These are phyloP conservation scores for Populus hybrid DNA, from an alignment of 441 rosid species.

Conservation along the genomic window DNA sequence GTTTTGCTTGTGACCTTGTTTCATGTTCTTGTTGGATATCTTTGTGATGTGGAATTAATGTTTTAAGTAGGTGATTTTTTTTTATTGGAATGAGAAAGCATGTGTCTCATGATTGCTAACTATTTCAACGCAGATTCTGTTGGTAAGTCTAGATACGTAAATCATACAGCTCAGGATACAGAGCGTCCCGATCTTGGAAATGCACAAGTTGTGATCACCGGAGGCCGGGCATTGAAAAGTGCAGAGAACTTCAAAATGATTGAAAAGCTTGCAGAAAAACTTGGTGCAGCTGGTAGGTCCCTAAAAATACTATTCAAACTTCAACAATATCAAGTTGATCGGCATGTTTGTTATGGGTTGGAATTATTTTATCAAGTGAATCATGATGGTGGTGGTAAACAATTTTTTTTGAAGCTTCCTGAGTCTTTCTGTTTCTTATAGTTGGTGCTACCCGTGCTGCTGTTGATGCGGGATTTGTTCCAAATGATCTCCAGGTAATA, in stretches of 20 bases:
- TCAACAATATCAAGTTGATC: background rate
- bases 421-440: constrained; percentile 22
- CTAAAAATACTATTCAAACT: background rate
- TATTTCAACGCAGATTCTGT: constrained; percentile 43
- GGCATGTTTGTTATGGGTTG: background rate
- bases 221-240: constrained; percentile 86
- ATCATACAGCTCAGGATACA: constrained; percentile 62
- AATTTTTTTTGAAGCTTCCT: background rate
- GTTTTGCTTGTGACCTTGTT: constrained; percentile 2
- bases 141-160: constrained; percentile 64
- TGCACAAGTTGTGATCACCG: constrained; percentile 81
- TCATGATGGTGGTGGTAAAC: background rate
- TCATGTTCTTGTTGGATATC: background rate
- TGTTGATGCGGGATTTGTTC: too few relatives aligned
- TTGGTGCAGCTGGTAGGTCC: constrained; percentile 85
- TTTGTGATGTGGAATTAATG: background rate
- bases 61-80: background rate
- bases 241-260: constrained; percentile 90
- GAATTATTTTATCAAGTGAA: background rate
- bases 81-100: constrained; percentile 1
- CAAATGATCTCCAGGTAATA: background rate
- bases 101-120: constrained; percentile 1
- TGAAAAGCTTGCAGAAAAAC: constrained; percentile 92
- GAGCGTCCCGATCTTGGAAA: constrained; percentile 96
- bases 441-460: constrained; percentile 97